These are phyloP conservation scores for Chaetoceros muelleri DNA, from an alignment of 108 stramenopile genomes.

Conservation along the genomic window DNA sequence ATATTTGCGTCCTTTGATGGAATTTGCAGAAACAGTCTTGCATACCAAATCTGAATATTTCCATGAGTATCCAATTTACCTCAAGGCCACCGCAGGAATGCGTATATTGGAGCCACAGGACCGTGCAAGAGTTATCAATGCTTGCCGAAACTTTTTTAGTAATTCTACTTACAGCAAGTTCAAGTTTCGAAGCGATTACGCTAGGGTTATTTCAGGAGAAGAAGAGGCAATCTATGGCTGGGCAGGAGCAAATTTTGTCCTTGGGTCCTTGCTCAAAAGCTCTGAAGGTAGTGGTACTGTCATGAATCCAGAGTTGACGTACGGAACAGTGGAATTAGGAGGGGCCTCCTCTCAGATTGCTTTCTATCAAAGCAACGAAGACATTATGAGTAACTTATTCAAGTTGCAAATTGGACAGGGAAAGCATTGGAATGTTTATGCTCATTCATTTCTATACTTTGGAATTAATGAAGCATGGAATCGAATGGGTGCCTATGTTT, in stretches of 20 bases:
- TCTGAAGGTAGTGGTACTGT: slow-evolving; percentile 47
- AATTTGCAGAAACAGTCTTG: slow-evolving; percentile 74
- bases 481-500: slow-evolving; percentile 28
- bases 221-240: slow-evolving; percentile 89
- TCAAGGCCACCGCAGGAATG: slow-evolving; percentile 93
- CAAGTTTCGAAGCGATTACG: slow-evolving; percentile 57
- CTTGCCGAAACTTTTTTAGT: slow-evolving; percentile 42
- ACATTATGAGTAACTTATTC: slow-evolving; percentile 67
- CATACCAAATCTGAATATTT: slow-evolving; percentile 55
- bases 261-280: slow-evolving; percentile 50
- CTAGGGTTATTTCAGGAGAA: slow-evolving; percentile 80
- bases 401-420: slow-evolving; percentile 78
- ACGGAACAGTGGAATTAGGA: slow-evolving; percentile 87
- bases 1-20: slow-evolving; percentile 69
- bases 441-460: slow-evolving; percentile 84
- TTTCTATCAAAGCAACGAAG: slow-evolving; percentile 63
- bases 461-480: slow-evolving; percentile 68
- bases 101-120: slow-evolving; percentile 42
- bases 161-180: slow-evolving; percentile 55
- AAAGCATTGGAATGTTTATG: slow-evolving; percentile 84
- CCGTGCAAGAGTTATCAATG: slow-evolving; percentile 37
- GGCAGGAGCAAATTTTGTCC: slow-evolving; percentile 70
- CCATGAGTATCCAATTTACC: slow-evolving; percentile 70
- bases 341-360: slow-evolving; percentile 87
- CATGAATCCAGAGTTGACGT: slow-evolving; percentile 41